Conservation (phyloP, 495 filamentous ascomycete species). For the Tuber indicum region DNA sequence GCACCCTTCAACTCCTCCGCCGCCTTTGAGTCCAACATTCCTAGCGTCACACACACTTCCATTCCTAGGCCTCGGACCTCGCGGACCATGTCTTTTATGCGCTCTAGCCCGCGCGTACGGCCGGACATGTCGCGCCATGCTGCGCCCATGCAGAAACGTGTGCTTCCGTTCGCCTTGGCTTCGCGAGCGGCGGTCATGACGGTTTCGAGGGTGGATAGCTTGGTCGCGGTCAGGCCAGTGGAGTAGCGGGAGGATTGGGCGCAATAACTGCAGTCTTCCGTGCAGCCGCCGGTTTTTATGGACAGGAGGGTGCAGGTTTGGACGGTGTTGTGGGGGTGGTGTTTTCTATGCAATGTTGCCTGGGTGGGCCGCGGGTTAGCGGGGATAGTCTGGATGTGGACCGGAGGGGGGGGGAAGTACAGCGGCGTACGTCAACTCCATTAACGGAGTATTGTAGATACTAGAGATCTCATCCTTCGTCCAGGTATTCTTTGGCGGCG, state of each 20-base stretch:
- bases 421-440: slow-evolving; percentile 66
- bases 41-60: slow-evolving; percentile 81
- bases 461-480: slow-evolving; percentile 66
- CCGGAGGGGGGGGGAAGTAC: slow-evolving; percentile 47
- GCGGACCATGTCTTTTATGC: slow-evolving; percentile 72
- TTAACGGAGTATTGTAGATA: slow-evolving; percentile 70
- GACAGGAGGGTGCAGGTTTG: slow-evolving; percentile 90
- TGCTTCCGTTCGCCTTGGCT: slow-evolving; percentile 73
- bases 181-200: slow-evolving; percentile 66
- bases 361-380: slow-evolving; percentile 38
- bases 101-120: slow-evolving; percentile 67
- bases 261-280: slow-evolving; percentile 83
- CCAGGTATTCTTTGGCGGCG: slow-evolving; percentile 55
- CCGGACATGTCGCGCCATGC: slow-evolving; percentile 89
- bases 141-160: slow-evolving; percentile 86
- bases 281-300: slow-evolving; percentile 89
- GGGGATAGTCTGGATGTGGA: not conserved
- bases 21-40: slow-evolving; percentile 74
- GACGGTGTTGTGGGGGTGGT: slow-evolving; percentile 69
- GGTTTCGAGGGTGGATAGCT: slow-evolving; percentile 66
- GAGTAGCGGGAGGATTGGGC: slow-evolving; percentile 74
- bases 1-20: slow-evolving; percentile 73
- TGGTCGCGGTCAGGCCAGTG: slow-evolving; percentile 70
- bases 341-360: slow-evolving; percentile 68
- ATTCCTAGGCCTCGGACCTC: slow-evolving; percentile 72